phyloP scores from a whole-genome alignment of 495 filamentous ascomycete species.

The Oleoguttula mirabilis region DNA sequence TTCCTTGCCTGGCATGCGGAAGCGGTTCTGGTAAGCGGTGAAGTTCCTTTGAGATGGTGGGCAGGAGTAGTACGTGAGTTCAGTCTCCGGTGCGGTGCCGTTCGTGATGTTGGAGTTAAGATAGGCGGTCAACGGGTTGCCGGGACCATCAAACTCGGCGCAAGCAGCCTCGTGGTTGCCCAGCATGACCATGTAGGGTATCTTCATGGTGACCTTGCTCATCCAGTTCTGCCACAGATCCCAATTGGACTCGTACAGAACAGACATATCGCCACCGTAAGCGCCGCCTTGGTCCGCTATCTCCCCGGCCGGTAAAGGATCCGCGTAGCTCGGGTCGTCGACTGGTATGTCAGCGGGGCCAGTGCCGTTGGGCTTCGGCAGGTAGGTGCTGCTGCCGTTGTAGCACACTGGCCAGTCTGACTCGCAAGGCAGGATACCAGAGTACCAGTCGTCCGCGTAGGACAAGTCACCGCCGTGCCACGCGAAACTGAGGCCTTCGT shows the following conservation, averaged over 20 bases:
- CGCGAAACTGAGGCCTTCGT: slow-evolving; percentile 35
- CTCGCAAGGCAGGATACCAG: slow-evolving; percentile 39
- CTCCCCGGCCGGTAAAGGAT: slow-evolving; percentile 38
- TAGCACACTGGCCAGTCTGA: slow-evolving; percentile 42
- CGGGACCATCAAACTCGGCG: slow-evolving; percentile 39
- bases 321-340: slow-evolving; percentile 24
- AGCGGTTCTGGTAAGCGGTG: slow-evolving; percentile 17
- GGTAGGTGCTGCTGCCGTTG: slow-evolving; percentile 35
- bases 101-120: slow-evolving; percentile 30
- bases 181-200: slow-evolving; percentile 44
- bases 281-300: slow-evolving; percentile 38
- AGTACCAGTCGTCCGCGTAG: slow-evolving; percentile 46
- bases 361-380: slow-evolving; percentile 27
- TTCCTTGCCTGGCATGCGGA: slow-evolving; percentile 19
- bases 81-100: slow-evolving; percentile 21
- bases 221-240: slow-evolving; percentile 36
- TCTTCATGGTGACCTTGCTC: slow-evolving; percentile 35
- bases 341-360: slow-evolving; percentile 21
- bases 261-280: slow-evolving; percentile 39
- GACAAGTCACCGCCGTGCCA: slow-evolving; percentile 42
- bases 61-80: slow-evolving; percentile 37
- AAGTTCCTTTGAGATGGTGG: slow-evolving; percentile 30
- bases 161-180: slow-evolving; percentile 48
- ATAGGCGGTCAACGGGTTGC: slow-evolving; percentile 38
- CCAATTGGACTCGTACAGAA: slow-evolving; percentile 33